Evolutionary conservation across 2,329 filamentous ascomycete species (phyloP).

Genomic region (Pleoardoris graminearum): DNA sequence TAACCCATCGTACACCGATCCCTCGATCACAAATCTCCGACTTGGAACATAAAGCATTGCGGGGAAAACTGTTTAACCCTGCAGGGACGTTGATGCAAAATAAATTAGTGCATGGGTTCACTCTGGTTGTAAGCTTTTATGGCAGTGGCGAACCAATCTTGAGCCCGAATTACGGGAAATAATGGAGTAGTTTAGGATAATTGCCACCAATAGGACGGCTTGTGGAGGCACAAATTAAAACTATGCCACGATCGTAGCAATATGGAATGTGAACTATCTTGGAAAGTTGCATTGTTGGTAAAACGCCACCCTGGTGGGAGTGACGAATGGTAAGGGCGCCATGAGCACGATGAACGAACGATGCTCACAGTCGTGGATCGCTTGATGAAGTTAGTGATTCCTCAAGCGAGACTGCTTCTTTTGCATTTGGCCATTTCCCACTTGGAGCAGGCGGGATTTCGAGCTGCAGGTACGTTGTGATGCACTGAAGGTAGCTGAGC

Average conservation of each 20-base stretch:
- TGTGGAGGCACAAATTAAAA: background rate
- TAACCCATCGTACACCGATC: background rate
- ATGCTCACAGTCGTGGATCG: background rate
- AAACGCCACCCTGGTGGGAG: background rate
- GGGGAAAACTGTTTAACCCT: background rate
- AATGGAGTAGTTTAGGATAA: background rate
- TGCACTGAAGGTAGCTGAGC: background rate
- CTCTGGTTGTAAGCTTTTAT: background rate
- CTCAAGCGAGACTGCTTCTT: background rate
- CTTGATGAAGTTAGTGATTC: background rate
- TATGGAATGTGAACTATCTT: background rate
- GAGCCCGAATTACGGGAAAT: background rate
- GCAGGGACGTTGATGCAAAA: background rate
- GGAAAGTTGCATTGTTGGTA: background rate
- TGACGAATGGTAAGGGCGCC: background rate
- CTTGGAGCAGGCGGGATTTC: background rate
- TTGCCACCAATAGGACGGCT: slow-evolving; percentile 3
- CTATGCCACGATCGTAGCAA: background rate
- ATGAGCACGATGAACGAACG: background rate
- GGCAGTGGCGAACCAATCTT: background rate
- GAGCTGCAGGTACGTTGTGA: background rate
- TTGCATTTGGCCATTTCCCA: background rate
- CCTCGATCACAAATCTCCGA: background rate
- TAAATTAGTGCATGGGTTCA: background rate
- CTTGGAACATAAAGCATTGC: background rate